Evolutionary conservation across 2,329 filamentous ascomycete genomes (phyloP), one percentile per base, ranked within the genome.

Genomic region (Ceratocystis variospora): DNA sequence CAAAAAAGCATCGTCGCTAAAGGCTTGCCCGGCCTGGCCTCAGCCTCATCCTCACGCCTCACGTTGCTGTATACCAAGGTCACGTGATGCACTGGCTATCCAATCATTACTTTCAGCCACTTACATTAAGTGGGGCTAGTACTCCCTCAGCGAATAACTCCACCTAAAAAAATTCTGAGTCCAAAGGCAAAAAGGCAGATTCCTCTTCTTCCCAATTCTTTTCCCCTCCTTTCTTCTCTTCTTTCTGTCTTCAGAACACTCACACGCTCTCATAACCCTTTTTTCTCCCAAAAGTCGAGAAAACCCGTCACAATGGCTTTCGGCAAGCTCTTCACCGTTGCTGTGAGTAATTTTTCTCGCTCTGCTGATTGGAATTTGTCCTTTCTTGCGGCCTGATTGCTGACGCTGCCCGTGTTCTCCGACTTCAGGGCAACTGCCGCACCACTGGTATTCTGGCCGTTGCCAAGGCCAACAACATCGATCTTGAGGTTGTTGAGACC

Each of bases 401-500:
- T 74, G 71, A 74, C 71, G 62, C 69, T 70, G 66, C 69, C 66
- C 70, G 66, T 68, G 64, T 65, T 66, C 69, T 69, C 70, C 66
- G 63, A 63, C 69, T 72, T 68, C 75, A 96, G 92, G 84, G 83
- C 76, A 96, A 96, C 85, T 82, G 89, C 79, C 92, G 93, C 82
- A 89, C 88, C 78, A 89, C 88, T 75, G 87, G 87, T 77, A 89
- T 96, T 79, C 85, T 87, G 77, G 92, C 90, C 73, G 90, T 96
- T 76, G 94, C 94, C 74, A 97, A 99, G 87, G 91, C 90, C 81
- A 97, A 97, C 81, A 87, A 88, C 77, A 85, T 99, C 76, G 91
- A 97, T 71, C 78, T 99, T 73, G 90, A 96, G 79, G 78, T 92
- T 71, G 87, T 94, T 72, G 79, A 88, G 73, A 88, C 86, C 70